Base-by-base conservation (phyloP, 2,329 filamentous ascomycete genomes). In the Cercospora sp. region DNA sequence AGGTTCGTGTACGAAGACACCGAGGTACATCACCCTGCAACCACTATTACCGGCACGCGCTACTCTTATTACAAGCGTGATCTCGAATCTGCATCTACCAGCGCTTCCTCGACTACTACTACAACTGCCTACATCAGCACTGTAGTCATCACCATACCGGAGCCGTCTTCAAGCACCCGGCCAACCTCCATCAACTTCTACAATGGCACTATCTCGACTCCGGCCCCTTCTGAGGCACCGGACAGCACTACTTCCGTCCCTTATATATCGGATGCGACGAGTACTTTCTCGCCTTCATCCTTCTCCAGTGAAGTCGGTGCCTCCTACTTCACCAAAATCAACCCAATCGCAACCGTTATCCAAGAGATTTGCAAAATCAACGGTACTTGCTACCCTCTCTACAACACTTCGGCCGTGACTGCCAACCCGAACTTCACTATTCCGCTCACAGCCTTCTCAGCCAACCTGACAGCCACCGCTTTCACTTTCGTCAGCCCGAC, bases 261-360 rank as follows among this genome's bases (percentile, higher is more conserved):
- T n/a, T 42, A 42, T 13, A 42, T 42, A 42, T 42, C 36, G 36
- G 36, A 42, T 42, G 23, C 13, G 23, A 30, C 48, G 16, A 55
- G 23, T 16, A 55, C 20, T 26, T 30, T 55, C 48, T 4, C 13
- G 48, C 48, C 48, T 55, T 55, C 36, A 42, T 42, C 48, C 5
- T 28, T 55, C 13, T n/a, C 48, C 7, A 55, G 23, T 12, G 48
- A 55, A 26, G 23, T 13, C 28, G 55, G 55, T 33, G 55, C 55
- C 31, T 59, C 55, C 30, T 59, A 59, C 55, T 31, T 36, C 28
- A 59, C 55, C 31, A 59, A 59, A 30, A 31, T 59, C n/a, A 36
- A 31, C 28, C 31, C 31, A 30, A 59, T 36, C 28, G 31, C 55
- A 18, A 59, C 28, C 36, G 18, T 36, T 7, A 59, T 59, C 9